Percentiles rank a stretch among this genome's conserved stretches.
phyloP scores from a whole-genome alignment of 176 grass and related monocot genomes.

The bread wheat (Triticum aestivum) region IWGSC_CS_RefSeq_v2.1 NC_057799.1:2961972-2962471 shows the following conservation, averaged over 20 bases:
- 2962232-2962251: neutral
- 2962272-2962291: neutral
- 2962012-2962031: neutral
- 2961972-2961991: neutral
- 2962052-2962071: neutral
- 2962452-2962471: neutral
- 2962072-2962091: neutral
- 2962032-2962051: neutral
- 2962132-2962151: neutral
- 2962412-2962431: conserved; percentile 15
- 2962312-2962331: neutral
- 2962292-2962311: neutral
- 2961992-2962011: neutral
- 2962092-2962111: neutral
- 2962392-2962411: neutral
- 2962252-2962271: neutral
- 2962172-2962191: neutral
- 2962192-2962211: neutral
- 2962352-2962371: neutral
- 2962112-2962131: neutral
- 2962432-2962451: conserved; percentile 10
- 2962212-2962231: neutral
- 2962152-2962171: neutral
- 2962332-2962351: neutral
- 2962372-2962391: conserved; percentile 40